These are phyloP conservation scores for Macaranga tanarius DNA, from an alignment of 441 rosid species.

Conservation along the genomic window DNA sequence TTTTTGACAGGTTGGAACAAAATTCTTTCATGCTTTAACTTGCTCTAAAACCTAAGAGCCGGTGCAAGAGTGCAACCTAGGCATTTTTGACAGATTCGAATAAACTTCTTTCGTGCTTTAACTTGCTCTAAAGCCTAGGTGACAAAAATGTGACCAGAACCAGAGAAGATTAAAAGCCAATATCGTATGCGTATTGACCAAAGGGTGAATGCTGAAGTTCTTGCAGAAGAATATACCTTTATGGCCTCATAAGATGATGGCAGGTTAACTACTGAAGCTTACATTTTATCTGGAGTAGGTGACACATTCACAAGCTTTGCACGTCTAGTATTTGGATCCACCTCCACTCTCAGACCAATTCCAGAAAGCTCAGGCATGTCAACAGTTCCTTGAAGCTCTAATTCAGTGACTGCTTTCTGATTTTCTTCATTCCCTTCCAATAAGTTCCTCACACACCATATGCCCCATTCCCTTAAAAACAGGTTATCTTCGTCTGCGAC, in stretches of 20 bases:
- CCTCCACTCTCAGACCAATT: constrained; percentile 68
- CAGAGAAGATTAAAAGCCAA: neutral
- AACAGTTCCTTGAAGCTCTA: constrained; percentile 73
- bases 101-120: no score
- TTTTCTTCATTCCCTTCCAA: constrained; percentile 72
- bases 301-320: constrained; percentile 75
- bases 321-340: constrained; percentile 50
- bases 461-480: constrained; percentile 83
- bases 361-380: constrained; percentile 65
- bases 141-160: neutral
- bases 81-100: no score
- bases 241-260: neutral
- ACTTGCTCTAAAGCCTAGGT: no score
- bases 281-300: constrained; percentile 14
- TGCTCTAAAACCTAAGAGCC: no score
- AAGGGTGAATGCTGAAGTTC: neutral
- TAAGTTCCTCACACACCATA: constrained; percentile 68
- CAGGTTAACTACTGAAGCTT: neutral
- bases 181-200: neutral
- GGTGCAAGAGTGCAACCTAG: no score
- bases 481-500: constrained; percentile 75
- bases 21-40: no score
- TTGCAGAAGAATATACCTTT: neutral
- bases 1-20: no score
- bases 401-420: constrained; percentile 57